Percentiles rank a stretch among this genome's conserved stretches.
Evolutionary conservation across 139 green algal species (phyloP).

Genomic region (Auxenochlorella protothecoides): DNA sequence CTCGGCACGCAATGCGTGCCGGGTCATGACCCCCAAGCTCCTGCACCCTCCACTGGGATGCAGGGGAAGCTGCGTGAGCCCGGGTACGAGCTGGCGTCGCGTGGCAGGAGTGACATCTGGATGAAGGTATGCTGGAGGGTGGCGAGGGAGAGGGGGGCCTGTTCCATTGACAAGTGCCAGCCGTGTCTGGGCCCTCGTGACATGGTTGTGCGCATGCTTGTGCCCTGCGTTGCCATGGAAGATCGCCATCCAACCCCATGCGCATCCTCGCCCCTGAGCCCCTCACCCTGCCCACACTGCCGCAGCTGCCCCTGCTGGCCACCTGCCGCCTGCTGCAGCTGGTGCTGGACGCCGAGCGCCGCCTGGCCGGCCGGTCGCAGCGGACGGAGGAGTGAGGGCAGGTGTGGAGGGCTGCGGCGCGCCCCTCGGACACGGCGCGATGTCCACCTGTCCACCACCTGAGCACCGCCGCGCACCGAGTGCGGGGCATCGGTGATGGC

Average conservation of each 20-base stretch:
- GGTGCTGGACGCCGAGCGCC: constrained; percentile 4
- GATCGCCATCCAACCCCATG: neutral
- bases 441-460: too few relatives aligned
- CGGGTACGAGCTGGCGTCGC: neutral
- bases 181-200: too few relatives aligned
- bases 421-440: too few relatives aligned
- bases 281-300: neutral
- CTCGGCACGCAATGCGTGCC: neutral
- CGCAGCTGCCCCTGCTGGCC: constrained; percentile 8
- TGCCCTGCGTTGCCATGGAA: neutral
- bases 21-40: neutral
- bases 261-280: neutral
- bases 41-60: neutral
- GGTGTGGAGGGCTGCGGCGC: neutral
- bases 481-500: too few relatives aligned
- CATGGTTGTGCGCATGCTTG: too few relatives aligned
- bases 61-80: constrained; percentile 5
- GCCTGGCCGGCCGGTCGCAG: neutral
- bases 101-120: constrained; percentile 4
- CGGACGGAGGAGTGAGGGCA: neutral
- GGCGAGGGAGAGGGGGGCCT: neutral
- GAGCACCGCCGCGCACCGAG: too few relatives aligned
- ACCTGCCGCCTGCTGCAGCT: constrained; percentile 11
- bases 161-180: neutral
- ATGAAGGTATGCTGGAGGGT: constrained; percentile 4